phyloP scores from a whole-genome alignment of 2,329 filamentous ascomycete species.

The Colletotrichum shisoi region DNA sequence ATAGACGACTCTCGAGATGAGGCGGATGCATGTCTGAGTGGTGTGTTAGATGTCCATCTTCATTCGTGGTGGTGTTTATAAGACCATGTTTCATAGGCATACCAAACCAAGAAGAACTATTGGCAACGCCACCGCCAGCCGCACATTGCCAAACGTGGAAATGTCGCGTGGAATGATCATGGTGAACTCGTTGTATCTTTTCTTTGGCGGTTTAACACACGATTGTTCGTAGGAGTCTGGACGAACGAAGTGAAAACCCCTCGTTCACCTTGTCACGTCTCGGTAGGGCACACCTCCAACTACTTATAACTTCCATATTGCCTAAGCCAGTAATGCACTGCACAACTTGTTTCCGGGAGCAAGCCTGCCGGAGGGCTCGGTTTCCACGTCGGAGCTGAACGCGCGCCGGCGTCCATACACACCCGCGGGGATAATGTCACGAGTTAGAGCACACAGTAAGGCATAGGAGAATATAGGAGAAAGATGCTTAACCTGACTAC shows the following conservation, averaged over 20 bases:
- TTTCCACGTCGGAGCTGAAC: slow-evolving; percentile 11
- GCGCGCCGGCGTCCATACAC: neutral
- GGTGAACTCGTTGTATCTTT: neutral
- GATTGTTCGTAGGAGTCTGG: too few species aligned
- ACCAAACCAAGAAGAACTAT: slow-evolving; percentile 18
- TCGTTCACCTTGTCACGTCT: neutral
- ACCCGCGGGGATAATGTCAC: neutral
- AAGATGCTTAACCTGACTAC: too few species aligned
- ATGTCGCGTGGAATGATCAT: slow-evolving; percentile 33
- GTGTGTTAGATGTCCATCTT: neutral
- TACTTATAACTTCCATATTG: slow-evolving; percentile 10
- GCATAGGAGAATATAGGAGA: too few species aligned
- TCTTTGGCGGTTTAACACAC: neutral
- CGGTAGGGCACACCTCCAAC: neutral
- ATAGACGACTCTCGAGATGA: slow-evolving; percentile 40
- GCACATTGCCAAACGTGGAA: slow-evolving; percentile 13
- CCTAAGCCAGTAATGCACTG: slow-evolving; percentile 4
- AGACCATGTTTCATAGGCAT: neutral
- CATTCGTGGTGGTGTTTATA: too few species aligned
- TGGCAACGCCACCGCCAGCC: slow-evolving; percentile 27
- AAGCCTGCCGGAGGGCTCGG: slow-evolving; percentile 16
- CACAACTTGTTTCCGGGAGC: slow-evolving; percentile 18
- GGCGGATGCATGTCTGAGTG: slow-evolving; percentile 14
- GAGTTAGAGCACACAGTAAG: too few species aligned
- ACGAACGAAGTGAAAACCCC: neutral